Evolutionary conservation across 208 protist species (phyloP), one percentile per base, ranked within the genome.

Genomic region (Kentomonas sorsogonicus): DNA sequence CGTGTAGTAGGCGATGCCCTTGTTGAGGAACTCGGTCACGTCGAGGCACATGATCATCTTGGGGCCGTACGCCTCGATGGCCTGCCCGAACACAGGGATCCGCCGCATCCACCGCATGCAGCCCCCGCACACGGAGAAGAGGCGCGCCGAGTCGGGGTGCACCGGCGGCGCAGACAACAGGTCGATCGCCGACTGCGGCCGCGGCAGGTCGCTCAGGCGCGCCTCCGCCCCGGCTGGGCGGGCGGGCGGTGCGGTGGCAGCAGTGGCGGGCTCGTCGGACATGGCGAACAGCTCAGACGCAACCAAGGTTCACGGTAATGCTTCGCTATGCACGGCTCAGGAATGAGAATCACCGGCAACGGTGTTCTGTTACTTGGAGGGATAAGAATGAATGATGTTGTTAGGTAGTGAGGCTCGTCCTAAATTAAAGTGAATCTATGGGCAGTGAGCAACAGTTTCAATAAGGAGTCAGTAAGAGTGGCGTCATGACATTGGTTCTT

Each of bases 21-120:
- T 83, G 31, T 43, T 63, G 15, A 77, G 41, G 29, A 69, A 63
- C 57, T 80, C 65, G 36, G 26, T 56, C 11, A 66, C 20, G 20
- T 64, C 74, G 15, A 86, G 43, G 10, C 74, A 34, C 1, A 71
- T 3, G 4, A 67, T 41, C n/a, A 70, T 66, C 30, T 63, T 63
- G 30, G 67, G 74, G 5, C 70, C 78, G 40, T 71, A 86, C 22
- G 64, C 71, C 6, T 57, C 54, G 40, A 53, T 62, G 47, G 63
- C 58, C 18, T 53, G 29, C n/a, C 72, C 72, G 50, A 81, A 72
- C 5, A 79, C 34, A 16, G 78, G 74, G 9, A 81, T 66, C 3
- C 60, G 27, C 25, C 51, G 57, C 33, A 79, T 22, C 7, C 45
- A 72, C n/a, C n/a, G n/a, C n/a, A n/a, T n/a, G n/a, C n/a, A n/a